A percentile compares a stretch with the other conserved stretches of the same genome.
These are phyloP conservation scores for Aspergillus egyptiacus DNA, from an alignment of 495 filamentous ascomycete genomes.

Conservation along the genomic window DNA sequence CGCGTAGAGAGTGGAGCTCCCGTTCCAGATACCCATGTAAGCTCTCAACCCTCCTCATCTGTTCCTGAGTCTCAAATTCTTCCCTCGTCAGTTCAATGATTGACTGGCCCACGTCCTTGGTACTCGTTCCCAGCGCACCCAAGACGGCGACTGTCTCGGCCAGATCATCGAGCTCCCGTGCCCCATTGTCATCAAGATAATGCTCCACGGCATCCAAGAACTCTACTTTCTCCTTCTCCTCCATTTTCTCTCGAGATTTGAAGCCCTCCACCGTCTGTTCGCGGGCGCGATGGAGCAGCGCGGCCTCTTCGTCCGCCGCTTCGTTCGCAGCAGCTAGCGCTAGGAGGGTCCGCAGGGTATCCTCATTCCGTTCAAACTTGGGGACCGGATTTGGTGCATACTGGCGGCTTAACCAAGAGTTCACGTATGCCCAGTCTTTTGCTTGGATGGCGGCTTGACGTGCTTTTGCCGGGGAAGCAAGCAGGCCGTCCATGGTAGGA, in stretches of 20 bases:
- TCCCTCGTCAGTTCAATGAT: conserved; percentile 41
- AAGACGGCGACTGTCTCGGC: conserved; percentile 31
- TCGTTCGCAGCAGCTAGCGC: conserved; percentile 74
- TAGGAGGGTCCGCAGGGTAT: conserved; percentile 72
- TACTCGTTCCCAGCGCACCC: conserved; percentile 29
- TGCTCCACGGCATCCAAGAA: conserved; percentile 37
- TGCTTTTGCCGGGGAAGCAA: conserved; percentile 44
- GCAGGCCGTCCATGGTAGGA: conserved; percentile 30
- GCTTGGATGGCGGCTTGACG: conserved; percentile 49
- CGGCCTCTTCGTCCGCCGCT: conserved; percentile 68
- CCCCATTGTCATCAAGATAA: conserved; percentile 34
- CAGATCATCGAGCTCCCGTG: conserved; percentile 34
- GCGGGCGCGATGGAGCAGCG: conserved; percentile 43
- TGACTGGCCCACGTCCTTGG: conserved; percentile 32
- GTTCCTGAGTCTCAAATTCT: conserved; percentile 34
- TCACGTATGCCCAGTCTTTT: conserved; percentile 84
- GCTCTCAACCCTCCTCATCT: conserved; percentile 52
- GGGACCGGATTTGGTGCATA: conserved; percentile 58
- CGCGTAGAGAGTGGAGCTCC: conserved; percentile 33
- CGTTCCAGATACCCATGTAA: conserved; percentile 40
- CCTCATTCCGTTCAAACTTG: conserved; percentile 75
- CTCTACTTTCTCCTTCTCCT: conserved; percentile 32
- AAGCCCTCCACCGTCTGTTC: conserved; percentile 34
- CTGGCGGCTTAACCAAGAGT: conserved; percentile 69
- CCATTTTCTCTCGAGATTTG: conserved; percentile 27